Evolutionary conservation across 1,284 basidiomycete species (phyloP).

Genomic region (Porodaedalea pini): DNA sequence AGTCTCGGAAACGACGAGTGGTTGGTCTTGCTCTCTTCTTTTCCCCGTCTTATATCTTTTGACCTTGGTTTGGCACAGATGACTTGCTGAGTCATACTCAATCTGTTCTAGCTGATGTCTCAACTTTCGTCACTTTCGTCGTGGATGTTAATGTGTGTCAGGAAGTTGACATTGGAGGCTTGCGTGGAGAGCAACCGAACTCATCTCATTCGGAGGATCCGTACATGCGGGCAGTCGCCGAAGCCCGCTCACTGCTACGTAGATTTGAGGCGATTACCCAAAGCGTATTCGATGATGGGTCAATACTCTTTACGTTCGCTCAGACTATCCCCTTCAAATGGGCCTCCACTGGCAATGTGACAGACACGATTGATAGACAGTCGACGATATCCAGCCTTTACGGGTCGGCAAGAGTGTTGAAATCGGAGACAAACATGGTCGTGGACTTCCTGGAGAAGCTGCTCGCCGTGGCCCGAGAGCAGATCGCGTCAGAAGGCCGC

Average conservation of each 20-base stretch:
- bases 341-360: slow-evolving; percentile 27
- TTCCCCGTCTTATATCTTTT: not conserved
- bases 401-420: slow-evolving; percentile 8
- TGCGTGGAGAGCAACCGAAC: slow-evolving; percentile 44
- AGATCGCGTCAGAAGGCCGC: slow-evolving; percentile 52
- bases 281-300: slow-evolving; percentile 66
- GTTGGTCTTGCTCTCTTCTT: not conserved
- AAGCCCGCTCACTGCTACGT: slow-evolving; percentile 61
- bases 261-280: slow-evolving; percentile 66
- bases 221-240: slow-evolving; percentile 62
- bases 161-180: slow-evolving; percentile 74
- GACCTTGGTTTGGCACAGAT: slow-evolving; percentile 1
- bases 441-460: slow-evolving; percentile 14
- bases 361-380: slow-evolving; percentile 14
- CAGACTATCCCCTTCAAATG: slow-evolving; percentile 47
- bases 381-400: slow-evolving; percentile 38
- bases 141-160: slow-evolving; percentile 71
- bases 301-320: slow-evolving; percentile 50
- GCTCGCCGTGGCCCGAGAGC: slow-evolving; percentile 11
- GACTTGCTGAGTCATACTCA: slow-evolving; percentile 26
- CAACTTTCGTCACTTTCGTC: slow-evolving; percentile 53
- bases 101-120: slow-evolving; percentile 49
- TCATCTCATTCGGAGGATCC: slow-evolving; percentile 38
- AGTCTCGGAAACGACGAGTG: slow-evolving; percentile 8
- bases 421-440: slow-evolving; percentile 6